Base-by-base conservation (phyloP, 2,329 filamentous ascomycete species). In the Cladosporium phlei region DNA sequence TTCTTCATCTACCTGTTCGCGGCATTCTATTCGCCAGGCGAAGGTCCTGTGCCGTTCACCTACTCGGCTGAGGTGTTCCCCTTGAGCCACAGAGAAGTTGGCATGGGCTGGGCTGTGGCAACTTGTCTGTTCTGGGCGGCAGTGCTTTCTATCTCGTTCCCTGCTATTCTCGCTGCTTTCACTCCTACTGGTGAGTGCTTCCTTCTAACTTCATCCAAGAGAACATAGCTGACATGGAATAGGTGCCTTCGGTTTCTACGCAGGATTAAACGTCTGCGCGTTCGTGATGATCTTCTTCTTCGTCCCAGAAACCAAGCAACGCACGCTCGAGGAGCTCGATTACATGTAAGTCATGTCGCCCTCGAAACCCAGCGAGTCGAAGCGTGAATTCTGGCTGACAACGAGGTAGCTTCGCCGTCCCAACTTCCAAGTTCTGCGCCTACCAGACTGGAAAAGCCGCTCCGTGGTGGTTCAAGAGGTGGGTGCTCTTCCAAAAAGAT, bases 221-320 rank as follows among this genome's bases (percentile, higher is more conserved):
- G 6, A 11, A 57, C 80, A 80, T 2, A 68, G 76, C 37, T 74
- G 83, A 20, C 19, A 19, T 25, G 10, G 7, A 12, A 10, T 14
- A 40, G 38, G 1, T 60, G 66, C 0, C 68, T 76, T 77, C 48
- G 69, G 69, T 6, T 79, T 74, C 69, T 79, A 79, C 53, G 76
- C 74, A 0, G 72, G 64, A 0, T 74, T 75, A 68, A 78, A 77
- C 58, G 52, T 78, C n/a, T 64, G 76, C 17, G 74, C 73, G 3
- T 78, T 73, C 67, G 16, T 77, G 61, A 65, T 75, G 59, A 67
- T 69, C 60, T 56, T 72, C 67, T 49, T 76, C 11, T 77, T 76
- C 55, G 59, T 78, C 33, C 73, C 68, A 0, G 74, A 78, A 55
- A 74, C 70, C 37, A 73, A 74, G 56, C 69, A 72, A 51, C 60